A percentile compares a stretch with the other conserved stretches of the same genome.
phyloP scores from a whole-genome alignment of 2,329 filamentous ascomycete species.

The Penicillium sp. region DNA sequence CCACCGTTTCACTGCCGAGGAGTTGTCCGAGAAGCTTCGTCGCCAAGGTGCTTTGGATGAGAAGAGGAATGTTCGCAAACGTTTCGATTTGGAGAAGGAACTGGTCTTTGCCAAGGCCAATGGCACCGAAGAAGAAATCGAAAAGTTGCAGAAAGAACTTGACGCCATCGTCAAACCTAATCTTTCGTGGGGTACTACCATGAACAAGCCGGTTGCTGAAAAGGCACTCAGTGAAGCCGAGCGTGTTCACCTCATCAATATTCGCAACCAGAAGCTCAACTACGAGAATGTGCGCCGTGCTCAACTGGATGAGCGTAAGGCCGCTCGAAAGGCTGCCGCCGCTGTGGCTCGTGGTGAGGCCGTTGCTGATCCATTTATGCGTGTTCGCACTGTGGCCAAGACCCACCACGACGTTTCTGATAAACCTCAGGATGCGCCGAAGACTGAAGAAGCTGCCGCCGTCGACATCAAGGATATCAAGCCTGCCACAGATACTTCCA shows the following conservation, averaged over 20 bases:
- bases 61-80: constrained; percentile 66
- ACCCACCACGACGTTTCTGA: constrained; percentile 66
- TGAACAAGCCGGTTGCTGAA: constrained; percentile 58
- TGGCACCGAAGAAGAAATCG: constrained; percentile 61
- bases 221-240: constrained; percentile 68
- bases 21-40: constrained; percentile 76
- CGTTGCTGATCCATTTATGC: constrained; percentile 55
- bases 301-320: constrained; percentile 75
- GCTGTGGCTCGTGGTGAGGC: constrained; percentile 65
- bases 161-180: constrained; percentile 55
- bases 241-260: constrained; percentile 78
- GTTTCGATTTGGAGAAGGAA: constrained; percentile 64
- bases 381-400: constrained; percentile 67
- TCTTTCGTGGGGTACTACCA: constrained; percentile 69
- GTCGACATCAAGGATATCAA: constrained; percentile 45
- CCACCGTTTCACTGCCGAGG: constrained; percentile 77
- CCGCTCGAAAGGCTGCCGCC: constrained; percentile 60
- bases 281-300: constrained; percentile 88
- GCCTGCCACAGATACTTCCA: constrained; percentile 48
- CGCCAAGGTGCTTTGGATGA: constrained; percentile 68
- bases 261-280: constrained; percentile 79
- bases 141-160: constrained; percentile 51
- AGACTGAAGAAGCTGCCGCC: constrained; percentile 33
- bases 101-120: constrained; percentile 65
- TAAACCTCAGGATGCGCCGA: constrained; percentile 14